Evolutionary conservation across 2,329 filamentous ascomycete species (phyloP), one percentile per base, ranked within the genome.

Genomic region (Fusarium graminum): DNA sequence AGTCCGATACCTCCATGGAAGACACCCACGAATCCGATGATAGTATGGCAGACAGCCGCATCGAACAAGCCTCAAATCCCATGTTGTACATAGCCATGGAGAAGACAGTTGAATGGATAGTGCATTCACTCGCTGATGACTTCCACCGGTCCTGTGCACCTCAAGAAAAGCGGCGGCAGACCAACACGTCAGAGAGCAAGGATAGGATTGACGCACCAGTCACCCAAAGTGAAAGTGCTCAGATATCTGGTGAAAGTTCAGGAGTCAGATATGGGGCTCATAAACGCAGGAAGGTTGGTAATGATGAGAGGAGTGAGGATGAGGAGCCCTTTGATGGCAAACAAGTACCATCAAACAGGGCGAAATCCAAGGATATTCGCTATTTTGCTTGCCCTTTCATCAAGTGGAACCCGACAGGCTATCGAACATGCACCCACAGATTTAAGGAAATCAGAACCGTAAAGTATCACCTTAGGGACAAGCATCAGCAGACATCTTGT

Each of bases 371-470:
- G 6, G 9, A 17, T 6, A 19, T 6, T 14, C 41, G 4, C 2
- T 4, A 14, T 5, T 53, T 17, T 19, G 61, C 49, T n/a, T 65
- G 59, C 12, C 61, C 61, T 5, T 64, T 50, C 19, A 8, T 39
- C 3, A 59, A 63, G 4, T 51, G 39, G 59, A n/a, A 34, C 0
- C 41, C 41, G 1, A 1, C 5, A 0, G 0, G 6, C 0, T 43
- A 57, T 26, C 9, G 1, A 1, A 22, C 0, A 25, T 34, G 43
- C 29, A 1, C 14, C 22, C 22, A 6, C 4, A 22, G 22, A 22
- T 22, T 4, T 22, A 22, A 22, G n/a, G n/a, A n/a, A n/a, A n/a
- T n/a, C n/a, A n/a, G n/a, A n/a, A n/a, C n/a, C n/a, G n/a, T n/a
- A n/a, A n/a, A n/a, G n/a, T n/a, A n/a, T n/a, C n/a, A n/a, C n/a